Evolutionary conservation across 495 filamentous ascomycete species (phyloP).

Genomic region (Penicillium salamii): DNA sequence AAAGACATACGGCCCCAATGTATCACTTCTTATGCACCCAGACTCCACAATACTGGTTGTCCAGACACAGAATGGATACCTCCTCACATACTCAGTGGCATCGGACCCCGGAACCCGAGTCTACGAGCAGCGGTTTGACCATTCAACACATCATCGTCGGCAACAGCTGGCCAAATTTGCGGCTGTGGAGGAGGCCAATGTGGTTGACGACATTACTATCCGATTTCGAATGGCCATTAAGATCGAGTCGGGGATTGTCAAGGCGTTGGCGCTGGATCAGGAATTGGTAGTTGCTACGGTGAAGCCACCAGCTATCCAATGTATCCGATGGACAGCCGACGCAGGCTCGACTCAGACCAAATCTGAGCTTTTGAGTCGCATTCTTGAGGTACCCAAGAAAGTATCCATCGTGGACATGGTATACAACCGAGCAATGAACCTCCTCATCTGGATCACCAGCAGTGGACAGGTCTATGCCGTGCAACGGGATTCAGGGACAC

Average conservation of each 20-base stretch:
- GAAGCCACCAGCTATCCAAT: conserved; percentile 92
- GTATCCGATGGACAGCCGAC: conserved; percentile 90
- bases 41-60: conserved; percentile 89
- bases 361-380: conserved; percentile 84
- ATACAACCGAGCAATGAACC: conserved; percentile 95
- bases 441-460: conserved; percentile 88
- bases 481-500: conserved; percentile 56
- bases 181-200: conserved; percentile 64
- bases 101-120: conserved; percentile 77
- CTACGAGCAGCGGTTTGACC: conserved; percentile 76
- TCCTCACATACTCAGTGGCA: conserved; percentile 93
- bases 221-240: conserved; percentile 97
- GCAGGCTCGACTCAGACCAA: conserved; percentile 78
- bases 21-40: conserved; percentile 80
- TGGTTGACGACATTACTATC: conserved; percentile 80
- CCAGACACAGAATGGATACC: conserved; percentile 82
- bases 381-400: conserved; percentile 79
- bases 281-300: conserved; percentile 91
- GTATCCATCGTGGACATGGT: conserved; percentile 79
- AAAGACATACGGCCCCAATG: conserved; percentile 79
- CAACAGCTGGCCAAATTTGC: conserved; percentile 68
- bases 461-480: conserved; percentile 92
- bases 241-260: conserved; percentile 90
- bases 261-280: conserved; percentile 84
- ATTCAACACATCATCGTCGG: conserved; percentile 63